Evolutionary conservation across 164 flowering plant genomes (phyloP).

Genomic region (Houttuynia cordata): DNA sequence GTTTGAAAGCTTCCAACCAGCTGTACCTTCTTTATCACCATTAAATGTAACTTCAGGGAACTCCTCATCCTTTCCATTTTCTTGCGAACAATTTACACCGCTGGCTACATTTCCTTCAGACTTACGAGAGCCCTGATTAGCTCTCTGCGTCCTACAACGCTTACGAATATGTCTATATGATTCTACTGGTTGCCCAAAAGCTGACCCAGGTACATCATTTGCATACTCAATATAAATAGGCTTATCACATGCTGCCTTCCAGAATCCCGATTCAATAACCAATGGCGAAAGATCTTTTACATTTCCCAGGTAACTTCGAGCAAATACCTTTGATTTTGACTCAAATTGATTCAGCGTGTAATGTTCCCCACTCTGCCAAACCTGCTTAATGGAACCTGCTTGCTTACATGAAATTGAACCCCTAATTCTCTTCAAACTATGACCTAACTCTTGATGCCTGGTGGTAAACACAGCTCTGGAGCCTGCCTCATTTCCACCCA

Average conservation of each 20-base stretch:
- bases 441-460: conserved; percentile 87
- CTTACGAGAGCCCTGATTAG: conserved; percentile 5
- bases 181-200: conserved; percentile 71
- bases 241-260: conserved; percentile 80
- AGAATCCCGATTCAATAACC: conserved; percentile 66
- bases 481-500: conserved; percentile 26
- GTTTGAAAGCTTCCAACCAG: conserved; percentile 96
- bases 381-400: conserved; percentile 49
- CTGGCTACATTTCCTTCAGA: not conserved
- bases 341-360: conserved; percentile 94
- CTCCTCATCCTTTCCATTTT: not conserved
- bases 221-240: conserved; percentile 92
- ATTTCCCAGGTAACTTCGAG: conserved; percentile 37
- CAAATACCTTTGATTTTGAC: conserved; percentile 71
- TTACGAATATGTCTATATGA: conserved; percentile 33
- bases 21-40: conserved; percentile 57
- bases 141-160: conserved; percentile 34
- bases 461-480: conserved; percentile 73
- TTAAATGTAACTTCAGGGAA: not conserved
- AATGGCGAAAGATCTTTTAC: conserved; percentile 61
- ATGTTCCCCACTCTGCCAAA: conserved; percentile 92
- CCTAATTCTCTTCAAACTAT: conserved; percentile 31
- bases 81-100: not conserved
- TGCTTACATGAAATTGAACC: conserved; percentile 18
- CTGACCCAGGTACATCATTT: conserved; percentile 96